These are phyloP conservation scores for Aspergillus ochraceoroseus DNA, from an alignment of 2,329 filamentous ascomycete species.

Conservation along the genomic window DNA sequence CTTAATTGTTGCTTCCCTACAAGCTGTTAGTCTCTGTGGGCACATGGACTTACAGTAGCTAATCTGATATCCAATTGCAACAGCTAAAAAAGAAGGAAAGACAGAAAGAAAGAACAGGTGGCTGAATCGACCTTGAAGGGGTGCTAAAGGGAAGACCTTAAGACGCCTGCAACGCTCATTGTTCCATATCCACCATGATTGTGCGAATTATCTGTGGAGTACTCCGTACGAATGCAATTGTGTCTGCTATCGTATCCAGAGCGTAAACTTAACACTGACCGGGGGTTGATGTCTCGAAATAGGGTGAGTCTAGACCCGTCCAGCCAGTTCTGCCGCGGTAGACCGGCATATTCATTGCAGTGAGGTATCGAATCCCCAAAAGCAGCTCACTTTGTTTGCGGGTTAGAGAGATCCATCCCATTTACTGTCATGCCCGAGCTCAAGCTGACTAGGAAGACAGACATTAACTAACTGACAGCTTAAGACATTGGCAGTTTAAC, in stretches of 20 bases:
- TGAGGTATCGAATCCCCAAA: slow-evolving; percentile 1
- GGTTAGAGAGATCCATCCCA: background rate
- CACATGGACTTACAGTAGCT: slow-evolving; percentile 6
- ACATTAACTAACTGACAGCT: too few species aligned
- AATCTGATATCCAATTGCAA: slow-evolving; percentile 7
- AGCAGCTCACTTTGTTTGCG: slow-evolving; percentile 1
- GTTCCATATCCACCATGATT: background rate
- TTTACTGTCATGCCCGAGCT: background rate
- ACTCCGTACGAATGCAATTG: too few species aligned
- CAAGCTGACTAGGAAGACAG: background rate
- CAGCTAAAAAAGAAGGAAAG: background rate
- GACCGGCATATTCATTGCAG: slow-evolving; percentile 4
- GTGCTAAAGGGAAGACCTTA: background rate
- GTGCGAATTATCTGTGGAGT: background rate
- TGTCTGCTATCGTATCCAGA: background rate
- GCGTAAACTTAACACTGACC: background rate
- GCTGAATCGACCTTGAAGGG: background rate
- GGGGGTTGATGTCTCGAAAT: background rate
- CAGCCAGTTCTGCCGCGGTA: background rate
- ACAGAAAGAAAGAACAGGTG: slow-evolving; percentile 4
- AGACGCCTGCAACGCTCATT: background rate
- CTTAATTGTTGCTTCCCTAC: slow-evolving; percentile 2
- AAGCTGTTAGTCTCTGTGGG: slow-evolving; percentile 1
- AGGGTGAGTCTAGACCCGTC: slow-evolving; percentile 6
- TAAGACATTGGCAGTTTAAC: background rate